phyloP scores from a whole-genome alignment of 2,329 filamentous ascomycete genomes.

The Escovopsis sp. region DNA sequence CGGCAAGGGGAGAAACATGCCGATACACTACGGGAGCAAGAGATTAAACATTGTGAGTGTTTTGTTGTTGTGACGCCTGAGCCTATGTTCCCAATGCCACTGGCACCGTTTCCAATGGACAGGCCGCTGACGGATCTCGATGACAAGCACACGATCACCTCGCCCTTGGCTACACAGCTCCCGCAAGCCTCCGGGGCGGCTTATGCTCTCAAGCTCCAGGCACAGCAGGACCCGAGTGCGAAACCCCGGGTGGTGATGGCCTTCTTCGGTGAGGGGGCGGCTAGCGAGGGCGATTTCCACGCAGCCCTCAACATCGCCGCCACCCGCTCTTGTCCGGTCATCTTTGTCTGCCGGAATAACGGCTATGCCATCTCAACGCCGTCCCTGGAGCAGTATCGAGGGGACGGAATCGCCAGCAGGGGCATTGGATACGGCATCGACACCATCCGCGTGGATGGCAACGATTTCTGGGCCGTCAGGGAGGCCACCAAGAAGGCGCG shows the following conservation, averaged over 20 bases:
- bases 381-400: conserved; percentile 79
- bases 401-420: conserved; percentile 77
- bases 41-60: conserved; percentile 64
- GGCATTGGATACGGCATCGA: conserved; percentile 89
- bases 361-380: conserved; percentile 85
- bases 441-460: conserved; percentile 84
- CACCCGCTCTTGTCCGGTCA: conserved; percentile 69
- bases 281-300: conserved; percentile 85
- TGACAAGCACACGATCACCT: conserved; percentile 62
- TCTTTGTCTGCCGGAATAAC: conserved; percentile 89
- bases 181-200: conserved; percentile 79
- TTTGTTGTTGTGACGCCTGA: background rate
- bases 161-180: conserved; percentile 74
- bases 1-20: conserved; percentile 86
- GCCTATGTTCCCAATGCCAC: background rate
- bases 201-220: conserved; percentile 75
- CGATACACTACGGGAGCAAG: conserved; percentile 82
- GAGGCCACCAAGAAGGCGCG: conserved; percentile 68
- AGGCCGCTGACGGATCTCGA: conserved; percentile 4
- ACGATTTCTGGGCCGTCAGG: conserved; percentile 79
- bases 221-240: conserved; percentile 52
- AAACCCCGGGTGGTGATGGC: conserved; percentile 59
- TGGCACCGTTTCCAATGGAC: background rate
- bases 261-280: conserved; percentile 85
- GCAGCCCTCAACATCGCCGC: conserved; percentile 83